Evolutionary conservation across 2,329 filamentous ascomycete species (phyloP), one percentile per base, ranked within the genome.

Genomic region (Endoconidiophora laricicola): DNA sequence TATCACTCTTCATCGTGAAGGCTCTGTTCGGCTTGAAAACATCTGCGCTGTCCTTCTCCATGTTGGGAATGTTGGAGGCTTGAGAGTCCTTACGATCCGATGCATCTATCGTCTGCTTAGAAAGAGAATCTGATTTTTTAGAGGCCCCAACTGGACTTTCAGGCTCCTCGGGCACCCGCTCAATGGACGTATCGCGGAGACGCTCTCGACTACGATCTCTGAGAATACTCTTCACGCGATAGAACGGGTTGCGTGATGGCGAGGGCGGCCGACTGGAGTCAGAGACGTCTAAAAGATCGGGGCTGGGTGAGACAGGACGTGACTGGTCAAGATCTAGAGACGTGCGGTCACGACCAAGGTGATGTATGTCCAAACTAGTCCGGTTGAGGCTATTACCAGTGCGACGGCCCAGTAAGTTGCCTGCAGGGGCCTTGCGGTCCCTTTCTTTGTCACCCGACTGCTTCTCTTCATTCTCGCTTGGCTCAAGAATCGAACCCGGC

Each of bases 211-310:
- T 52, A 29, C 48, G 53, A 52, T 78, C 73, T 3, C 70, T 69
- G 53, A 78, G 72, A 14, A 74, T 74, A 52, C 66, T 67, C 58
- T 71, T 76, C 49, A 77, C 71, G 57, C 70, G 76, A 24, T 64
- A 64, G 52, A 78, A 65, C 0, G 75, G 72, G 49, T 76, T 81
- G 47, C 79, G 73, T 0, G 68, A 66, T 26, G 82, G 81, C 5
- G 83, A 86, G 2, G 69, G 67, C 1, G 74, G 70, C 22, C 81
- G 73, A 57, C 79, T 86, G 6, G 69, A 69, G 3, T 42, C 54
- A 52, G 29, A 53, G 12, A 24, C 44, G 6, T 53, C 48, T 12
- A 53, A 5, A 9, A 44, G 24, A 5, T 40, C 42, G 9, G 37
- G 41, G 22, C 10, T 44, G 5, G 49, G 40, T 5, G 39, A 47